phyloP scores from a whole-genome alignment of 257 asterid species.

The Parsonsia alboflavescens region DNA sequence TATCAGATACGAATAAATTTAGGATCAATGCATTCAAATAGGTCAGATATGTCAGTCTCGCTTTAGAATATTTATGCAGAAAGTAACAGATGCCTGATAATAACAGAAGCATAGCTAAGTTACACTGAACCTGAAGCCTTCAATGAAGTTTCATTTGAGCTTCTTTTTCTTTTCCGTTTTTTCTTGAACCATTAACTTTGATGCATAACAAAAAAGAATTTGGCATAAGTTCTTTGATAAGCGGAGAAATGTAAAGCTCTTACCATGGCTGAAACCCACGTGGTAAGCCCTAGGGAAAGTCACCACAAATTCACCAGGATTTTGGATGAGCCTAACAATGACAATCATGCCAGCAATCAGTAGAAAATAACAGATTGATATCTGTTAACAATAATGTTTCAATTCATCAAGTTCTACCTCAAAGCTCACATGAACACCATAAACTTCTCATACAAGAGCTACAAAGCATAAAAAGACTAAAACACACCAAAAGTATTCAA shows the following conservation, averaged over 20 bases:
- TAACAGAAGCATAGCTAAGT: not conserved
- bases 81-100: not conserved
- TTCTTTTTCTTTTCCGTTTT: not conserved
- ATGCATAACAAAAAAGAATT: not conserved
- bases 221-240: slow-evolving; percentile 1
- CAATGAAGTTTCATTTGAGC: not conserved
- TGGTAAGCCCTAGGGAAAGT: slow-evolving; percentile 99
- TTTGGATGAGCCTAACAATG: slow-evolving; percentile 78
- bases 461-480: slow-evolving; percentile 12
- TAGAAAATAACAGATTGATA: not conserved
- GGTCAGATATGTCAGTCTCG: not conserved
- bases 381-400: not conserved
- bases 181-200: not conserved
- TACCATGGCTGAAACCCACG: slow-evolving; percentile 98
- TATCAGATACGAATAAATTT: not conserved
- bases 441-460: slow-evolving; percentile 8
- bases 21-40: not conserved
- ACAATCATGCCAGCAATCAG: slow-evolving; percentile 15
- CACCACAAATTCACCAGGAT: slow-evolving; percentile 97
- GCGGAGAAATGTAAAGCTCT: slow-evolving; percentile 28
- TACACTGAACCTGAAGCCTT: not conserved
- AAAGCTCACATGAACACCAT: slow-evolving; percentile 10
- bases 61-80: not conserved
- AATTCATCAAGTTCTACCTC: not conserved
- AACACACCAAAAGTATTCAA: slow-evolving; percentile 13